A percentile compares a stretch with the other conserved stretches of the same genome.
Conservation (phyloP, 768 basidiomycete species). For the Fomitopsis serialis region DNA sequence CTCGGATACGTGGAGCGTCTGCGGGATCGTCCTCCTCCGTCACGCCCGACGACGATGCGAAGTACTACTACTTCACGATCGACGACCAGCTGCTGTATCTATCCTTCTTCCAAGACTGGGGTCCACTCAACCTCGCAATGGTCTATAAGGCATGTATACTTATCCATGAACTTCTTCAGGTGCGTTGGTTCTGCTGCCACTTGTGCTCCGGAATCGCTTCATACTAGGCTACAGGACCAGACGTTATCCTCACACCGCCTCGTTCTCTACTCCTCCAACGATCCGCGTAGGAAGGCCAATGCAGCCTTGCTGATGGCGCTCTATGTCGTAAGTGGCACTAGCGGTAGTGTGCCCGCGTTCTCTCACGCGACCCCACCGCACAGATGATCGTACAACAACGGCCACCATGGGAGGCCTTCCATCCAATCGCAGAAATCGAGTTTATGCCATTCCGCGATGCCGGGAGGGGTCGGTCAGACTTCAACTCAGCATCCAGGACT, state of each 20-base stretch:
- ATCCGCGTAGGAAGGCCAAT: slow-evolving; percentile 86
- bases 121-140: slow-evolving; percentile 88
- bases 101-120: slow-evolving; percentile 94
- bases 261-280: slow-evolving; percentile 83
- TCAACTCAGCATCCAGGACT: slow-evolving; percentile 91
- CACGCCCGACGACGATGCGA: slow-evolving; percentile 68
- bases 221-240: slow-evolving; percentile 50
- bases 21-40: slow-evolving; percentile 50
- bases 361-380: not conserved
- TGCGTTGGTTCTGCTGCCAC: slow-evolving; percentile 23
- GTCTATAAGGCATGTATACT: slow-evolving; percentile 90
- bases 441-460: slow-evolving; percentile 97
- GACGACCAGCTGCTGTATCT: slow-evolving; percentile 90
- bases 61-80: slow-evolving; percentile 88
- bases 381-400: slow-evolving; percentile 91
- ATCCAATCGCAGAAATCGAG: slow-evolving; percentile 87
- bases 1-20: slow-evolving; percentile 57
- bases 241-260: slow-evolving; percentile 69
- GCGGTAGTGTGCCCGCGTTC: not conserved
- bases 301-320: slow-evolving; percentile 92
- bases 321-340: slow-evolving; percentile 64
- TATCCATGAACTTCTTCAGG: slow-evolving; percentile 85
- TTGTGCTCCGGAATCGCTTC: not conserved
- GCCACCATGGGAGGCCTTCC: slow-evolving; percentile 92
- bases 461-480: slow-evolving; percentile 87